Percentiles rank a stretch among this genome's conserved stretches.
These are phyloP conservation scores for Malassezia psittaci DNA, from an alignment of 1,284 basidiomycete genomes.

Conservation along the genomic window DNA sequence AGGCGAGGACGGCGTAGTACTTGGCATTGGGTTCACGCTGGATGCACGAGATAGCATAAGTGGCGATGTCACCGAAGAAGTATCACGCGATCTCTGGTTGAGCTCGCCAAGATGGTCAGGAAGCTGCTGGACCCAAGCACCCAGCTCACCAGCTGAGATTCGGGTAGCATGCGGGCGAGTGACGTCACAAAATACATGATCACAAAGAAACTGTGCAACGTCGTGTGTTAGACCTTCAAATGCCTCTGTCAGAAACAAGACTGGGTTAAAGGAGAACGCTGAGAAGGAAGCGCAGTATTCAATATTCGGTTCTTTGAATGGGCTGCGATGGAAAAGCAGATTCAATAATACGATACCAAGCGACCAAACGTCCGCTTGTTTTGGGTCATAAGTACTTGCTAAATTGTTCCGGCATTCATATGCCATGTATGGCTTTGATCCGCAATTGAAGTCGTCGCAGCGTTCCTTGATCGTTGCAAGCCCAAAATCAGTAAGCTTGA, in stretches of 20 bases:
- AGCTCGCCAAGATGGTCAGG: neutral
- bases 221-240: slow-evolving; percentile 81
- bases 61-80: neutral
- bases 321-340: slow-evolving; percentile 96
- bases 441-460: slow-evolving; percentile 93
- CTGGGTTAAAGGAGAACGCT: slow-evolving; percentile 66
- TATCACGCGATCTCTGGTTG: neutral
- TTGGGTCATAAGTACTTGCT: slow-evolving; percentile 80
- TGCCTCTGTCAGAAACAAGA: slow-evolving; percentile 73
- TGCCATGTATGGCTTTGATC: slow-evolving; percentile 97
- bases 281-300: slow-evolving; percentile 67
- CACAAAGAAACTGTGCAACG: slow-evolving; percentile 76
- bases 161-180: neutral
- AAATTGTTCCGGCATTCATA: slow-evolving; percentile 97
- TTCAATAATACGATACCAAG: slow-evolving; percentile 97
- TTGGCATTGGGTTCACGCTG: neutral
- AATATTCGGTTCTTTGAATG: slow-evolving; percentile 84
- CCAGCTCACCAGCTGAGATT: slow-evolving; percentile 6
- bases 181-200: slow-evolving; percentile 75
- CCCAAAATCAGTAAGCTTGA: slow-evolving; percentile 96
- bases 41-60: neutral
- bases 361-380: slow-evolving; percentile 95
- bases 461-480: slow-evolving; percentile 77
- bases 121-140: slow-evolving; percentile 5
- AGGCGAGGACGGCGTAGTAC: neutral